Percentiles rank a stretch among this genome's conserved stretches.
These are phyloP conservation scores for Paramarasmius palmivorus DNA, from an alignment of 1,284 basidiomycete genomes.

Conservation along the genomic window DNA sequence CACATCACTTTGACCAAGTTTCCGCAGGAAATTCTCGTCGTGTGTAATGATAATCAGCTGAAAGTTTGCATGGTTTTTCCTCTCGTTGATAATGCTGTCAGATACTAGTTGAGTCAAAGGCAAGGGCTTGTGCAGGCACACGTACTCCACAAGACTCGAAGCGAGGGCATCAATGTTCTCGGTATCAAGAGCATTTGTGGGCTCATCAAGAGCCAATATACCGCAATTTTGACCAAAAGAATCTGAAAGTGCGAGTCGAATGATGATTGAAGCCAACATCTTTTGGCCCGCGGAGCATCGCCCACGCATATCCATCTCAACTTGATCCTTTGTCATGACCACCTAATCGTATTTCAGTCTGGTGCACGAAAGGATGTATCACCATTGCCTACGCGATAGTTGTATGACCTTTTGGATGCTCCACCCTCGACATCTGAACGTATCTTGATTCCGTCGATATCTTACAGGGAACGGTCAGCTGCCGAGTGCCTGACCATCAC, in stretches of 20 bases:
- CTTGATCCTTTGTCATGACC: conserved; percentile 98
- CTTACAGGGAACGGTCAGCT: conserved; percentile 38
- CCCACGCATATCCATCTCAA: conserved; percentile 99
- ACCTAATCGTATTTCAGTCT: conserved; percentile 54
- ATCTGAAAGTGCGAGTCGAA: conserved; percentile 95
- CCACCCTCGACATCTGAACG: conserved; percentile 92
- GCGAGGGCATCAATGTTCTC: conserved; percentile 97
- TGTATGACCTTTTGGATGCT: conserved; percentile 89
- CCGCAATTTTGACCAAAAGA: conserved; percentile 98
- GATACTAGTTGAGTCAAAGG: conserved; percentile 3
- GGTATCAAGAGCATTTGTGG: conserved; percentile 95
- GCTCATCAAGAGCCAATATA: conserved; percentile 96
- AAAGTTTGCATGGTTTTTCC: conserved; percentile 88
- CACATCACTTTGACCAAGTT: conserved; percentile 83
- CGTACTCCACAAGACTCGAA: conserved; percentile 88
- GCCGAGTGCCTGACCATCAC: conserved; percentile 18
- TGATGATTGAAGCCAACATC: conserved; percentile 98
- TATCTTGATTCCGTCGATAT: conserved; percentile 98
- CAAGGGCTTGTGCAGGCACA: conserved; percentile 17
- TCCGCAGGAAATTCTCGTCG: conserved; percentile 87
- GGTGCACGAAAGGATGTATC: conserved; percentile 12
- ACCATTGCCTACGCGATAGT: conserved; percentile 79
- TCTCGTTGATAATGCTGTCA: conserved; percentile 86
- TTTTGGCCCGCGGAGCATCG: conserved; percentile 98
- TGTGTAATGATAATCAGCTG: conserved; percentile 98